Base-by-base conservation (phyloP, 2,329 filamentous ascomycete species). In the Pseudogymnoascus sp. region DNA sequence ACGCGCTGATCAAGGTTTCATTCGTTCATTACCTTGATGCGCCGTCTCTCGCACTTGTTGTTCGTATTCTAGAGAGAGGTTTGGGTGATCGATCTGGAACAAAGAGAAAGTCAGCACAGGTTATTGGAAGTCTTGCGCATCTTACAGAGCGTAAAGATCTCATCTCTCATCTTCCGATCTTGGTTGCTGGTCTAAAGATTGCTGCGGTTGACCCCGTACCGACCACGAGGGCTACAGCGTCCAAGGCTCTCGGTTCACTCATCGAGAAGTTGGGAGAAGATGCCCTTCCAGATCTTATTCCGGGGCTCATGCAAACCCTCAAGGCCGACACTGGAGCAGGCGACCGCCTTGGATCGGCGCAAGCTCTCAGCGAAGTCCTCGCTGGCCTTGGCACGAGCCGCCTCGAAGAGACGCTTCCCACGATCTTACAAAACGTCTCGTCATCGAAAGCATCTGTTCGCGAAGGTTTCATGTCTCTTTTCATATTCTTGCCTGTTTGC, bases 21-120 rank as follows among this genome's bases (percentile, higher is more conserved):
- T 99, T 99, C 72, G 87, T 97, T 12, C 94, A 99, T 76, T 99
- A 97, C 71, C 83, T 99, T n/a, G 94, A 99, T 74, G 90, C 95
- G 0, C 94, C 94, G 4, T 99, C 95, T 2, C 80, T 99, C 68
- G 94, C 94, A 18, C 83, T 99, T 60, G 91, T 99, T 65, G 95
- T 94, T 54, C 90, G 94, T 65, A 97, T 99, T 68, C 80, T 99
- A 36, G 92, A 99, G 75, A 89, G 95, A 72, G 94, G 94, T 63
- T 78, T 99, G 39, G 86, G 86, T 61, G 94, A 97, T 72, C 84
- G 95, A 57, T 99, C 95, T 62, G 89, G 88, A 65, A 99, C 94
- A 8, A 99, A 99, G 77, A 86, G 92, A 68, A 99, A 99, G 76
- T 89, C 95, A 60, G 87, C 94, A 1, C 94, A 99, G 72, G 96